phyloP scores from a whole-genome alignment of 306 rosid genomes.

The Rosa lucieae region DNA sequence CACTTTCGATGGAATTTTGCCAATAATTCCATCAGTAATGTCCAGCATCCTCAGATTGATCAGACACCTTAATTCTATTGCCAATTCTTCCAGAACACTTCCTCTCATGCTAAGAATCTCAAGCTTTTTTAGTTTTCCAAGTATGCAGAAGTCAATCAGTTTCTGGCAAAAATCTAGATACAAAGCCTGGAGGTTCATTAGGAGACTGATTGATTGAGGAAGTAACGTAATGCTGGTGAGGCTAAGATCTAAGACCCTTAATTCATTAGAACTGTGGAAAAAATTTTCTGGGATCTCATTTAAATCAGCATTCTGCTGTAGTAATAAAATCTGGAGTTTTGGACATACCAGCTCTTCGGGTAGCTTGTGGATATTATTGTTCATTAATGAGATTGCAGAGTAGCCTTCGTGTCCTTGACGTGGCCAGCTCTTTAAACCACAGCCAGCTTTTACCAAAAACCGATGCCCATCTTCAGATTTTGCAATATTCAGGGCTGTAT shows the following conservation, averaged over 20 bases:
- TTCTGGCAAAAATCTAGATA: background rate
- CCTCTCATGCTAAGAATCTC: background rate
- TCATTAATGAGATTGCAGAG: conserved; percentile 4
- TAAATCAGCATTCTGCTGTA: background rate
- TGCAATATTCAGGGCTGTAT: background rate
- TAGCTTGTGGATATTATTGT: no score
- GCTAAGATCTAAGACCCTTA: background rate
- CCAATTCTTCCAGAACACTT: background rate
- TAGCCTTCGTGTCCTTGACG: background rate
- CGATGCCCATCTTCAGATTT: background rate
- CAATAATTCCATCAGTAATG: background rate
- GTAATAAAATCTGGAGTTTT: no score
- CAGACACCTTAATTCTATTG: background rate
- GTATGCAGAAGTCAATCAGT: accelerated
- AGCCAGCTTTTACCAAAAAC: background rate
- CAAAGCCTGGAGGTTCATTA: background rate
- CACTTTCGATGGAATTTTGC: background rate
- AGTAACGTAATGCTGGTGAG: background rate
- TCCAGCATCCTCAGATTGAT: background rate
- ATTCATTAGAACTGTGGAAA: background rate
- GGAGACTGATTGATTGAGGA: background rate
- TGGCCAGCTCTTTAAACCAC: background rate
- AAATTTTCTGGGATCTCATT: background rate
- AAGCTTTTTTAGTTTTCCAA: background rate
- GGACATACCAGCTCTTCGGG: no score